Conservation (phyloP, 2,329 filamentous ascomycete genomes). For the Cladosporium sp. region DNA sequence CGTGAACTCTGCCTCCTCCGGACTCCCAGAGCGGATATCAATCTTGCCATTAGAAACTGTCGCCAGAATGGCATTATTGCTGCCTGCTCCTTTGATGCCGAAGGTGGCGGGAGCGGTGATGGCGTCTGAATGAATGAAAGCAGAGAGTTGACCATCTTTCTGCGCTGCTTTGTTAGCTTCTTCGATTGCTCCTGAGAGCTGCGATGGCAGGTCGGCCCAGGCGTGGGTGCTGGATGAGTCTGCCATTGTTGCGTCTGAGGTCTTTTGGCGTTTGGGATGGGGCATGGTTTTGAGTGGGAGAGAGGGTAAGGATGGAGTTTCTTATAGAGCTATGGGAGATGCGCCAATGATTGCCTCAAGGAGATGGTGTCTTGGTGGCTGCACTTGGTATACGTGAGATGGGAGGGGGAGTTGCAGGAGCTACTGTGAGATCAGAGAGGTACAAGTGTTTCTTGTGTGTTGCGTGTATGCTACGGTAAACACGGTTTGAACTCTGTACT, state of each 20-base stretch:
- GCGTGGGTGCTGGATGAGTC: slow-evolving; percentile 18
- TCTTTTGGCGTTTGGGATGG: slow-evolving; percentile 13
- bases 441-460: background rate
- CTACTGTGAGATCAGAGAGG: background rate
- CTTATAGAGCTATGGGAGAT: slow-evolving; percentile 1
- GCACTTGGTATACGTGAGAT: background rate
- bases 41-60: slow-evolving; percentile 28
- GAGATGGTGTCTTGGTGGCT: background rate
- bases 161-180: slow-evolving; percentile 26
- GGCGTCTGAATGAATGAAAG: slow-evolving; percentile 28
- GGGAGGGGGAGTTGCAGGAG: slow-evolving; percentile 1
- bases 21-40: slow-evolving; percentile 21
- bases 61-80: slow-evolving; percentile 25
- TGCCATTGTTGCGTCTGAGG: slow-evolving; percentile 5
- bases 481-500: background rate
- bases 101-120: slow-evolving; percentile 27
- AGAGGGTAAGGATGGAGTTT: background rate
- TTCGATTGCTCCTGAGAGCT: slow-evolving; percentile 21
- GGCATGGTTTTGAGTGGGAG: slow-evolving; percentile 1
- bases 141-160: slow-evolving; percentile 27
- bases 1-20: slow-evolving; percentile 30
- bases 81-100: slow-evolving; percentile 29
- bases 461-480: background rate
- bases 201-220: slow-evolving; percentile 27
- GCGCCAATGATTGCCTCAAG: background rate